phyloP scores from a whole-genome alignment of 2,329 filamentous ascomycete species.

The Aspergillus pseudoviridinutans region DNA sequence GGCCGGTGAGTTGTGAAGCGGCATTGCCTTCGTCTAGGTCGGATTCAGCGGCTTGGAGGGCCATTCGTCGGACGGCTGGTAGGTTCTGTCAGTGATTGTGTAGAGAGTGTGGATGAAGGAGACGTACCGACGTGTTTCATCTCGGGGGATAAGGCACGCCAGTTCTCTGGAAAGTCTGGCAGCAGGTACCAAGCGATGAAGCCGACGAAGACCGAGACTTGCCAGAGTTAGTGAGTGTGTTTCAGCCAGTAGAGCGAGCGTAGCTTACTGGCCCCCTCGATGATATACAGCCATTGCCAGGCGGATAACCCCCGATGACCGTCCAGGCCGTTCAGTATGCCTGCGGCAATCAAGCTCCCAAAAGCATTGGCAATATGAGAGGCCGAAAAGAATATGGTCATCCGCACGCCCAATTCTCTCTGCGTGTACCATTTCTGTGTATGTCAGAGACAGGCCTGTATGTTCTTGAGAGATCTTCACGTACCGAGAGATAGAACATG shows the following conservation, averaged over 20 bases:
- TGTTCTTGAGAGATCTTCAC: background rate
- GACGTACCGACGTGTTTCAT: constrained; percentile 36
- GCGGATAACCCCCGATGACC: constrained; percentile 33
- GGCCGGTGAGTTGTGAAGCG: constrained; percentile 46
- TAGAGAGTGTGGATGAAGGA: background rate
- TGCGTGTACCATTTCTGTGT: constrained; percentile 49
- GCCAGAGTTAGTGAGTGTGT: background rate
- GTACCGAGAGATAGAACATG: constrained; percentile 43
- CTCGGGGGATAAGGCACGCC: constrained; percentile 40
- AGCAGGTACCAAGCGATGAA: constrained; percentile 33
- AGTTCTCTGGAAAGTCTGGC: constrained; percentile 46
- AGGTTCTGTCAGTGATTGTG: background rate
- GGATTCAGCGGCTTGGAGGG: constrained; percentile 47
- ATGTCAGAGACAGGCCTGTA: background rate
- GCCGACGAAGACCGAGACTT: constrained; percentile 24
- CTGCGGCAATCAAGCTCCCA: constrained; percentile 51
- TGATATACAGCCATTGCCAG: constrained; percentile 44
- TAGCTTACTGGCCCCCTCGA: constrained; percentile 32
- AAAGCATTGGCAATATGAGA: constrained; percentile 49
- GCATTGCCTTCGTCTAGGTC: constrained; percentile 47
- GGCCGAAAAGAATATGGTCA: constrained; percentile 50
- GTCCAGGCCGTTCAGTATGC: constrained; percentile 43
- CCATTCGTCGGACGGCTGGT: constrained; percentile 44
- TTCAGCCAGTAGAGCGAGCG: background rate
- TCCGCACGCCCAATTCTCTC: constrained; percentile 49